Evolutionary conservation across 176 grass and related monocot species (phyloP).

Genomic region (Olyra latifolia): DNA sequence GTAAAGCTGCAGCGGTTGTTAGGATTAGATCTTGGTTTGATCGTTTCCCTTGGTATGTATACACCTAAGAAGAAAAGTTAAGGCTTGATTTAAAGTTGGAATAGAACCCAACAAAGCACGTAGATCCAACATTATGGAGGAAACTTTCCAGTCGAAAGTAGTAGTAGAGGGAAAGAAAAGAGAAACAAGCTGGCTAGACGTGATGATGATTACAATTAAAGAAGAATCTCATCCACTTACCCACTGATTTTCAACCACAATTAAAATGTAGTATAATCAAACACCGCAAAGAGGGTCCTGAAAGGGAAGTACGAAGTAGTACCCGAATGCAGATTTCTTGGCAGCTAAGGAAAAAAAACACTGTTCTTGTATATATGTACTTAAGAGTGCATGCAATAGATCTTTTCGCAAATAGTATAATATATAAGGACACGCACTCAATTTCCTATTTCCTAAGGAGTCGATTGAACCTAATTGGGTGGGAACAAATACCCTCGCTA

Average conservation of each 20-base stretch:
- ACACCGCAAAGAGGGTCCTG: too few relatives aligned
- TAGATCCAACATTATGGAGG: neutral
- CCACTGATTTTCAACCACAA: neutral
- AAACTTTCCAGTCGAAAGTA: neutral
- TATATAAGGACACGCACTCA: too few relatives aligned
- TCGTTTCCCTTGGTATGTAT: neutral
- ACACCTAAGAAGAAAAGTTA: neutral
- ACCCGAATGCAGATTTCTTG: too few relatives aligned
- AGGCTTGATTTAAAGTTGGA: neutral
- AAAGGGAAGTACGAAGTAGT: too few relatives aligned
- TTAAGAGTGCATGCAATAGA: too few relatives aligned
- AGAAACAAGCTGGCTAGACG: too few relatives aligned
- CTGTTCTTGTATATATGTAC: too few relatives aligned
- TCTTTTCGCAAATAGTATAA: too few relatives aligned
- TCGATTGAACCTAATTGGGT: too few relatives aligned
- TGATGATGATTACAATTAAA: neutral
- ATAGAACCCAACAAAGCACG: neutral
- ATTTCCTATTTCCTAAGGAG: too few relatives aligned
- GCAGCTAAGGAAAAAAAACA: too few relatives aligned
- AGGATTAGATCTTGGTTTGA: neutral
- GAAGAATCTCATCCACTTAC: neutral
- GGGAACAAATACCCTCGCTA: too few relatives aligned
- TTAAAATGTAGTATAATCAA: neutral
- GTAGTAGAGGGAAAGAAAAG: neutral
- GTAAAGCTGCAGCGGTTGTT: slow-evolving; percentile 10